phyloP scores from a whole-genome alignment of 805 yeast genomes.

The Cyberlindnera mrakii region DNA sequence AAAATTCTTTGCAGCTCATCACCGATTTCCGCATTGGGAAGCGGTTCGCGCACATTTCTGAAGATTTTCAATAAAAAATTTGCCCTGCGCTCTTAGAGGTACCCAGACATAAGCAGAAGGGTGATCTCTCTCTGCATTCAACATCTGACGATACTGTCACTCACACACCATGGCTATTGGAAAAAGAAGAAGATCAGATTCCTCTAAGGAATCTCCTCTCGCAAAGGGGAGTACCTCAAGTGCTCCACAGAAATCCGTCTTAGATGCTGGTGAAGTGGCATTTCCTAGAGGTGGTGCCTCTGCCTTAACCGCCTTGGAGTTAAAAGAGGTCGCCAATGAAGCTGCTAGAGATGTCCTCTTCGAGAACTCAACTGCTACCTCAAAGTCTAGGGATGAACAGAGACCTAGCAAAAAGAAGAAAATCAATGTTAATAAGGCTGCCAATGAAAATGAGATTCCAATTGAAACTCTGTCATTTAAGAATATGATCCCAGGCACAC shows the following conservation, averaged over 20 bases:
- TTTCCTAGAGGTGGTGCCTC: conserved; percentile 97
- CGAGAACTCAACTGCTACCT: conserved; percentile 27
- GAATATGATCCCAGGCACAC: conserved; percentile 62
- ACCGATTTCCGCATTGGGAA: conserved; percentile 12
- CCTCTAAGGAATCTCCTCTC: conserved; percentile 33
- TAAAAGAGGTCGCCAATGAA: conserved; percentile 87
- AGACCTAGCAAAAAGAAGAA: conserved; percentile 38
- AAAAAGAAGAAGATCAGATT: conserved; percentile 46
- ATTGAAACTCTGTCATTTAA: conserved; percentile 61
- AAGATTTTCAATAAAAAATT: conserved; percentile 11
- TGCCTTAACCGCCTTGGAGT: conserved; percentile 81
- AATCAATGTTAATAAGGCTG: conserved; percentile 25
- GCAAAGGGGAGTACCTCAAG: conserved; percentile 33
- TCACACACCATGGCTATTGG: conserved; percentile 20
- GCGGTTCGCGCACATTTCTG: conserved; percentile 16
- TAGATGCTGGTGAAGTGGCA: conserved; percentile 33
- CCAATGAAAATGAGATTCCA: conserved; percentile 30
- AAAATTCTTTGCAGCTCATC: conserved; percentile 15
- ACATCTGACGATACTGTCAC: no score
- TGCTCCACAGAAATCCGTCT: conserved; percentile 31
- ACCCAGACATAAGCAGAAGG: no score
- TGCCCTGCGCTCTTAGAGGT: neutral
- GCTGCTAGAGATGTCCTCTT: conserved; percentile 85
- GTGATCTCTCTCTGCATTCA: no score
- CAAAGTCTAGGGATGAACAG: conserved; percentile 12